These are phyloP conservation scores for Lunasporangiospora selenospora DNA, from an alignment of 192 early-diverging fungal genomes.

Conservation along the genomic window DNA sequence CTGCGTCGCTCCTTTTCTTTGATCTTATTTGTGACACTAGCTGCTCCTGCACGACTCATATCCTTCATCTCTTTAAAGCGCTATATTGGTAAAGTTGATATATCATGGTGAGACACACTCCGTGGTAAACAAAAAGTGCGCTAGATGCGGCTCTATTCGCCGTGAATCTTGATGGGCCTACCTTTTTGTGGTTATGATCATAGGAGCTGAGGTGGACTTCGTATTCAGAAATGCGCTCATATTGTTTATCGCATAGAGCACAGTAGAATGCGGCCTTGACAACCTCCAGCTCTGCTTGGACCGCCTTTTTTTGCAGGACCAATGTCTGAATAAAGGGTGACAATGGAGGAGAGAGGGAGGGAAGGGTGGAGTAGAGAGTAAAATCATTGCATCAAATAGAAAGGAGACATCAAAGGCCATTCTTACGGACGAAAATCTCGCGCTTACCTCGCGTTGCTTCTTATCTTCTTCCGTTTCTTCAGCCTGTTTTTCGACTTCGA, in stretches of 20 bases:
- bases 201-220: conserved; percentile 79
- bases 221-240: conserved; percentile 75
- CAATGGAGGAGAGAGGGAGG: too few species aligned
- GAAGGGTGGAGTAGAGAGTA: too few species aligned
- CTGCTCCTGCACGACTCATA: conserved; percentile 44
- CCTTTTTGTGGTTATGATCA: conserved; percentile 83
- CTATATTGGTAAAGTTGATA: conserved; percentile 30
- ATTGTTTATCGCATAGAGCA: conserved; percentile 80
- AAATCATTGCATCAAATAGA: too few species aligned
- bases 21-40: conserved; percentile 51
- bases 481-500: conserved; percentile 70
- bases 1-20: conserved; percentile 68
- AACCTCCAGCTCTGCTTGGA: conserved; percentile 62
- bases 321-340: too few species aligned
- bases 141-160: too few species aligned
- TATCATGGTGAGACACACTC: neutral
- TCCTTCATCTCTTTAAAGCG: conserved; percentile 84
- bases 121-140: neutral
- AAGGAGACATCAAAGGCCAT: too few species aligned
- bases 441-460: conserved; percentile 59
- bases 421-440: too few species aligned
- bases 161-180: conserved; percentile 37
- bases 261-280: conserved; percentile 83
- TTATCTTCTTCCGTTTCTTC: conserved; percentile 70
- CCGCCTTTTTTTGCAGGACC: conserved; percentile 52